Conservation (phyloP, 2,329 filamentous ascomycete species). For the Dactylellina sp. region DNA sequence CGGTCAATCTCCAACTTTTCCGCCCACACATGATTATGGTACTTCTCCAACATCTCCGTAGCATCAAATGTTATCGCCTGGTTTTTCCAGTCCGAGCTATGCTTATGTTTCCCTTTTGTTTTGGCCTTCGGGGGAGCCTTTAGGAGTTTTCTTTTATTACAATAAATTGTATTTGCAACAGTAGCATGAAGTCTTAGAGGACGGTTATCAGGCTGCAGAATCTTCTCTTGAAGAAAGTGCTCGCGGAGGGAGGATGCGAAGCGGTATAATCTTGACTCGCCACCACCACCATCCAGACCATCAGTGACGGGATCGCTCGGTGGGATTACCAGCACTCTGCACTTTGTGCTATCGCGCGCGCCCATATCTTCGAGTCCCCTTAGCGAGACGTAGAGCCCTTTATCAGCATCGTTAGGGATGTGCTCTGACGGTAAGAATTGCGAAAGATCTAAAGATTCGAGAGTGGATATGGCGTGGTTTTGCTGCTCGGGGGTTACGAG, state of each 20-base stretch:
- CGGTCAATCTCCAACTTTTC: constrained; percentile 75
- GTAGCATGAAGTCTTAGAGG: constrained; percentile 88
- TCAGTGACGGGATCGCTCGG: constrained; percentile 69
- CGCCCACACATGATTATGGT: constrained; percentile 78
- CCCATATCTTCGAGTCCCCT: constrained; percentile 34
- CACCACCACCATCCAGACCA: constrained; percentile 64
- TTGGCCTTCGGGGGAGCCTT: constrained; percentile 54
- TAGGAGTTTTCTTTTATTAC: constrained; percentile 63
- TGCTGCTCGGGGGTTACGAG: constrained; percentile 5
- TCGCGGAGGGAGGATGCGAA: constrained; percentile 72
- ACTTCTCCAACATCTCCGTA: constrained; percentile 69
- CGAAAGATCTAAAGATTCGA: constrained; percentile 26
- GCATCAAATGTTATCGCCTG: constrained; percentile 67
- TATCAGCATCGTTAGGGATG: background rate
- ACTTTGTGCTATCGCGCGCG: constrained; percentile 62
- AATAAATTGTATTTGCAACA: constrained; percentile 85
- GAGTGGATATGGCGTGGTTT: constrained; percentile 17
- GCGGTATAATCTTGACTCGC: no score
- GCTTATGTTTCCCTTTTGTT: constrained; percentile 63
- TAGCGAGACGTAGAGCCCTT: constrained; percentile 23
- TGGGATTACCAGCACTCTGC: constrained; percentile 73
- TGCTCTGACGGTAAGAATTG: constrained; percentile 22
- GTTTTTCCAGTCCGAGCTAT: constrained; percentile 53
- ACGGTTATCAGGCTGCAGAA: constrained; percentile 72
- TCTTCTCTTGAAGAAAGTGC: constrained; percentile 69